These are phyloP conservation scores for Clitoria ternatea DNA, from an alignment of 306 rosid genomes.

Conservation along the genomic window DNA sequence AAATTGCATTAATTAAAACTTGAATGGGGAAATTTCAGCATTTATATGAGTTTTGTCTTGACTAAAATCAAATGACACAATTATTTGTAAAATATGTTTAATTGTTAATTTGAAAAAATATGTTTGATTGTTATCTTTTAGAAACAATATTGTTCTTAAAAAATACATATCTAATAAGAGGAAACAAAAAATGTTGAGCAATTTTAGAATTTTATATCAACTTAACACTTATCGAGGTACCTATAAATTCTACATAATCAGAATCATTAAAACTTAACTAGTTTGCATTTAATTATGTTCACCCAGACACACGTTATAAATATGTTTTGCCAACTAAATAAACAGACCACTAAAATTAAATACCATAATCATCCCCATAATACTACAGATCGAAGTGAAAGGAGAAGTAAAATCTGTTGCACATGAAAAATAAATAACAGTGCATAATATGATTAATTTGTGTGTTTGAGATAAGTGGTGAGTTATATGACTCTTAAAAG, in stretches of 20 bases:
- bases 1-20: no score
- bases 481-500: not conserved
- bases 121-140: not conserved
- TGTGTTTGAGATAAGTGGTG: constrained; percentile 1
- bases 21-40: no score
- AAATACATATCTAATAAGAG: no score
- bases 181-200: no score
- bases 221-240: no score
- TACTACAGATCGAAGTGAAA: not conserved
- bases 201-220: no score
- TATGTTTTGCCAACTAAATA: not conserved
- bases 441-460: not conserved
- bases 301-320: not conserved
- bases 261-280: not conserved
- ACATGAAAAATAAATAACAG: not conserved
- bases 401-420: not conserved
- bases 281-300: not conserved
- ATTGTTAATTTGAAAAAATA: no score
- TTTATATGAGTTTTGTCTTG: no score
- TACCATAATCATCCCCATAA: not conserved
- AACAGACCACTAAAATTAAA: not conserved
- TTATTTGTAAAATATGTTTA: no score
- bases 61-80: no score
- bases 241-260: not conserved
- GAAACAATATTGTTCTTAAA: not conserved